phyloP scores from a whole-genome alignment of 2,329 filamentous ascomycete genomes.

The Byssoonygena ceratinophila region DNA sequence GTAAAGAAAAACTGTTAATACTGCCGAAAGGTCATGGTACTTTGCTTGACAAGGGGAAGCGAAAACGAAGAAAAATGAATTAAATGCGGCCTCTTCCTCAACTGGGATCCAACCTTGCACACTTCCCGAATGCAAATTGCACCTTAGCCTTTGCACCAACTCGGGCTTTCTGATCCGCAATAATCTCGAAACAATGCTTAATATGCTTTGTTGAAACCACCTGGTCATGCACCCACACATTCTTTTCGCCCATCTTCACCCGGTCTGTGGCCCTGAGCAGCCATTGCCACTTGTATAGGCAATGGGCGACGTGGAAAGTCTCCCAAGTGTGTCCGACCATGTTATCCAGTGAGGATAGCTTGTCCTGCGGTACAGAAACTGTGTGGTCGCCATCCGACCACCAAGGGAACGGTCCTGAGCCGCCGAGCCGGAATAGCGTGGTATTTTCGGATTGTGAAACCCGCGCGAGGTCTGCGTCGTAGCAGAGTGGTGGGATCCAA shows the following conservation, averaged over 20 bases:
- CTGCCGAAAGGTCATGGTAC: too few species aligned
- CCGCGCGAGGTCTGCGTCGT: slow-evolving; percentile 7
- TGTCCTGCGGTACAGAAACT: slow-evolving; percentile 4
- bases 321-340: slow-evolving; percentile 15
- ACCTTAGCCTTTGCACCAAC: slow-evolving; percentile 11
- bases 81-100: too few species aligned
- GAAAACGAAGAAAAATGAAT: too few species aligned
- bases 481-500: slow-evolving; percentile 14
- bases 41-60: too few species aligned
- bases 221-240: slow-evolving; percentile 13
- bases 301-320: slow-evolving; percentile 12
- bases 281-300: slow-evolving; percentile 14
- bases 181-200: slow-evolving; percentile 10
- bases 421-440: slow-evolving; percentile 5
- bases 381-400: slow-evolving; percentile 12
- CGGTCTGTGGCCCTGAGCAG: slow-evolving; percentile 13
- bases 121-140: slow-evolving; percentile 1
- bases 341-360: slow-evolving; percentile 2
- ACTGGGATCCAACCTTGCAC: slow-evolving; percentile 1
- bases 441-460: slow-evolving; percentile 1
- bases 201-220: slow-evolving; percentile 10
- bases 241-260: slow-evolving; percentile 9
- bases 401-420: slow-evolving; percentile 10
- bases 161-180: slow-evolving; percentile 6
- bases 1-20: too few species aligned